These are phyloP conservation scores for Theileria annulata DNA, from an alignment of 169 alveolate genomes.

Conservation along the genomic window DNA sequence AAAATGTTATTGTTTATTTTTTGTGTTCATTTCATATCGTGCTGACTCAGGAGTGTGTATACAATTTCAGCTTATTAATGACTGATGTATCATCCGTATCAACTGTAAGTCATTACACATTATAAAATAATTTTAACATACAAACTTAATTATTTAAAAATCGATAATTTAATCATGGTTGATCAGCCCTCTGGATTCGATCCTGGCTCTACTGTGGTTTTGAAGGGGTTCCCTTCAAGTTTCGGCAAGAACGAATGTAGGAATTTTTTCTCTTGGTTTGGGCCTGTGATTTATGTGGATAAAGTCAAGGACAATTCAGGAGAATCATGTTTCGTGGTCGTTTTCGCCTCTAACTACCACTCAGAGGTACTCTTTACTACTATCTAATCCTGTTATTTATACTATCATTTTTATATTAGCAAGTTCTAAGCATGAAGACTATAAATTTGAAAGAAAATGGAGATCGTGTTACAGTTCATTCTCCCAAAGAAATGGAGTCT, in stretches of 20 bases:
- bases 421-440: slow-evolving; percentile 35
- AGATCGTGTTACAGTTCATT: slow-evolving; percentile 1
- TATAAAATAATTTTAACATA: neutral
- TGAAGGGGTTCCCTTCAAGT: slow-evolving; percentile 68
- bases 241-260: slow-evolving; percentile 67
- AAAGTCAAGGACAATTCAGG: slow-evolving; percentile 47
- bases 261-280: slow-evolving; percentile 74
- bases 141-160: neutral
- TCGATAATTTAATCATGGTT: slow-evolving; percentile 10
- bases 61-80: neutral
- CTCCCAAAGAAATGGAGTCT: slow-evolving; percentile 42
- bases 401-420: slow-evolving; percentile 10
- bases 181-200: slow-evolving; percentile 70
- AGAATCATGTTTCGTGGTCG: slow-evolving; percentile 63
- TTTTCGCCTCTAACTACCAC: slow-evolving; percentile 66
- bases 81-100: slow-evolving; percentile 1
- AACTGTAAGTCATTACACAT: slow-evolving; percentile 1
- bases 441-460: slow-evolving; percentile 11
- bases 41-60: neutral
- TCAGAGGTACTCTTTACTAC: slow-evolving; percentile 59
- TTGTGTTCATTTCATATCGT: neutral
- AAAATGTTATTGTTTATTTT: too few relatives aligned
- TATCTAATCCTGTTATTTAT: neutral
- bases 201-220: slow-evolving; percentile 72
- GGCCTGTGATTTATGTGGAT: slow-evolving; percentile 75